A percentile compares a stretch with the other conserved stretches of the same genome.
Evolutionary conservation across 2,329 filamentous ascomycete genomes (phyloP).

Genomic region (Simplicillium aogashimaense): DNA sequence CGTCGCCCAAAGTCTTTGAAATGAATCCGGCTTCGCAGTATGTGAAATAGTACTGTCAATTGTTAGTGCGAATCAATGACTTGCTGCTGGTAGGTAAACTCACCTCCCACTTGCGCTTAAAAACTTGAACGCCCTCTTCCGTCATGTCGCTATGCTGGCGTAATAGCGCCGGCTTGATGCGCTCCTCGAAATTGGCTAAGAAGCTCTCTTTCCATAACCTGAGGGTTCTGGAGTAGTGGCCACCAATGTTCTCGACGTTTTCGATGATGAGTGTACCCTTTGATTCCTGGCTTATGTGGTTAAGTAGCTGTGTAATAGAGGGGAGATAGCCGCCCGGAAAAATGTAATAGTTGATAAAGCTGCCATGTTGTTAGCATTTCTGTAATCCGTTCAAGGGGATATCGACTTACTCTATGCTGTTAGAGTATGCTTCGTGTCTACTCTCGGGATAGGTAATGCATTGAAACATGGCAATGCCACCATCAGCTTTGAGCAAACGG

Average conservation of each 20-base stretch:
- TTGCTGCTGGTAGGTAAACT: constrained; percentile 12
- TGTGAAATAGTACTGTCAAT: constrained; percentile 56
- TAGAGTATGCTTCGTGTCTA: constrained; percentile 55
- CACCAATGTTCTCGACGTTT: constrained; percentile 60
- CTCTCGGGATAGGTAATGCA: constrained; percentile 69
- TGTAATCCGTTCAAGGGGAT: not conserved
- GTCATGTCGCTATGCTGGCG: constrained; percentile 48
- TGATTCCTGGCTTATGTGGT: constrained; percentile 51
- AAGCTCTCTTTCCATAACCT: constrained; percentile 61
- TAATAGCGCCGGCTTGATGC: constrained; percentile 51
- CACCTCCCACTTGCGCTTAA: constrained; percentile 62
- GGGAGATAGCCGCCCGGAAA: constrained; percentile 69
- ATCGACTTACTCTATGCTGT: constrained; percentile 46
- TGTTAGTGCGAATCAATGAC: constrained; percentile 5
- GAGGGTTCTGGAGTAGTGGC: constrained; percentile 62
- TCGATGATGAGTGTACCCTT: constrained; percentile 55
- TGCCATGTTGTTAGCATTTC: constrained; percentile 11
- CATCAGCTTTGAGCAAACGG: constrained; percentile 52
- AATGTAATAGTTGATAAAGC: constrained; percentile 68
- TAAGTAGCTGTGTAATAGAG: constrained; percentile 43
- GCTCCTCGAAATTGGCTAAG: constrained; percentile 47
- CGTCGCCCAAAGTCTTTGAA: constrained; percentile 63
- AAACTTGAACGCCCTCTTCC: constrained; percentile 54
- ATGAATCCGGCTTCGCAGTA: constrained; percentile 68
- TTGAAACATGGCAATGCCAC: constrained; percentile 61